Evolutionary conservation across 2,329 filamentous ascomycete genomes (phyloP).

Genomic region (Cryphonectria nitschkei): DNA sequence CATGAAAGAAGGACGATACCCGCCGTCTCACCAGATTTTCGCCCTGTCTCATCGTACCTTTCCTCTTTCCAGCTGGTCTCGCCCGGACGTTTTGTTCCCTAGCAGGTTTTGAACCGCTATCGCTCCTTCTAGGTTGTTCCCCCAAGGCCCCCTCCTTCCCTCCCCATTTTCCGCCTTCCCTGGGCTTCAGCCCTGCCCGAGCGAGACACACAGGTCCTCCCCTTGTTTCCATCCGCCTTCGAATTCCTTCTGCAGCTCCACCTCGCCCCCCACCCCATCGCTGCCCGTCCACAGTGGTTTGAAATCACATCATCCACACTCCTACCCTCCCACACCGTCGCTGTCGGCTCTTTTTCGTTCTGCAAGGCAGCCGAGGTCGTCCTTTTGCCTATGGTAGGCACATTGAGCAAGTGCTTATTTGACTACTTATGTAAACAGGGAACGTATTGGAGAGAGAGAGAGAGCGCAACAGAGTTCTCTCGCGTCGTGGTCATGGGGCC

Average conservation of each 20-base stretch:
- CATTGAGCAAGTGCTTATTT: not conserved
- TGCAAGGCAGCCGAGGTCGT: not conserved
- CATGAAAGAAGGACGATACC: conserved; percentile 18
- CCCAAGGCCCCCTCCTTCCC: not conserved
- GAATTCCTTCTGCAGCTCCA: conserved; percentile 14
- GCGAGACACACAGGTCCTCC: not conserved
- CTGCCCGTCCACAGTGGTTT: not conserved
- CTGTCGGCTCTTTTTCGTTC: conserved; percentile 1
- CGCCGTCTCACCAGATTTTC: conserved; percentile 14
- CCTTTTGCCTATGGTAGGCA: not conserved
- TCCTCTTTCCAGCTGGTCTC: not conserved
- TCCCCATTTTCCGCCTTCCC: not conserved
- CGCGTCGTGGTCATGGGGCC: not conserved
- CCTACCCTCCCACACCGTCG: not conserved
- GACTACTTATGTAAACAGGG: not conserved
- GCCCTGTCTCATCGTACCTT: not conserved
- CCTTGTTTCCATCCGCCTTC: conserved; percentile 19
- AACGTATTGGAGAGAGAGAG: not conserved
- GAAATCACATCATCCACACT: conserved; percentile 8
- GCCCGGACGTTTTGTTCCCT: conserved; percentile 14
- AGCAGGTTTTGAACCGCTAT: not conserved
- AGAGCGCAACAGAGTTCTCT: not conserved
- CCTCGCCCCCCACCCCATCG: not conserved
- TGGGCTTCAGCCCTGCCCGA: conserved; percentile 8
- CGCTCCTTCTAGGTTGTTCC: not conserved